Conservation (phyloP, 2,329 filamentous ascomycete genomes). For the Acephala macrosclerotiorum region DNA sequence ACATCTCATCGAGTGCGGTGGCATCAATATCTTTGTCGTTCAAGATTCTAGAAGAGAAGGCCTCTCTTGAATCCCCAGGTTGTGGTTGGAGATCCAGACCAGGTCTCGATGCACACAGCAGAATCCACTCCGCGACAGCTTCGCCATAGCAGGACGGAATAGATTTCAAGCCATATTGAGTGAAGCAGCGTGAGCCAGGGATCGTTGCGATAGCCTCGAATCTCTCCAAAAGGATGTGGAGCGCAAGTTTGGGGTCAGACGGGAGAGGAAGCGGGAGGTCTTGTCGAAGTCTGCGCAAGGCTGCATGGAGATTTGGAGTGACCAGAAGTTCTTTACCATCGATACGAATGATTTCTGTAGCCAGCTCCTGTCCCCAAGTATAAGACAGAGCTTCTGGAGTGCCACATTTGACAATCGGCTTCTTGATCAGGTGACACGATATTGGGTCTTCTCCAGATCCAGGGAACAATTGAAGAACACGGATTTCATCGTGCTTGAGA, state of each 20-base stretch:
- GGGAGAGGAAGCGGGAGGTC: not conserved
- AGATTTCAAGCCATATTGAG: not conserved
- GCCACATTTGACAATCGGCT: not conserved
- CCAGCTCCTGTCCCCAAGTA: conserved; percentile 15
- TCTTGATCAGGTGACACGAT: not conserved
- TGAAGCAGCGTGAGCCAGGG: not conserved
- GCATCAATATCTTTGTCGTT: not conserved
- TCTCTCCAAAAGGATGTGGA: not conserved
- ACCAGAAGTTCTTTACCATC: conserved; percentile 9
- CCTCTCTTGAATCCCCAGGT: not conserved
- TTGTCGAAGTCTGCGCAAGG: conserved; percentile 12
- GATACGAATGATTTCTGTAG: conserved; percentile 1
- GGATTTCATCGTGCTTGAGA: not conserved
- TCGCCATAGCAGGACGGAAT: not conserved
- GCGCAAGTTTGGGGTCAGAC: not conserved
- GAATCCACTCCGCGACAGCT: not conserved
- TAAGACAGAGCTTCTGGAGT: conserved; percentile 19
- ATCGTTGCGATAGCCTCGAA: not conserved
- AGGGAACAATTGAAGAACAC: not conserved
- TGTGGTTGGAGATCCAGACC: not conserved
- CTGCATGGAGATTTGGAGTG: conserved; percentile 13
- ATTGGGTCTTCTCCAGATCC: not conserved
- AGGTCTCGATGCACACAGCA: not conserved
- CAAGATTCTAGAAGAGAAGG: not conserved
- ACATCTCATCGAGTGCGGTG: not conserved